These are phyloP conservation scores for Eimeria praecox DNA, from an alignment of 169 alveolate genomes.

Conservation along the genomic window DNA sequence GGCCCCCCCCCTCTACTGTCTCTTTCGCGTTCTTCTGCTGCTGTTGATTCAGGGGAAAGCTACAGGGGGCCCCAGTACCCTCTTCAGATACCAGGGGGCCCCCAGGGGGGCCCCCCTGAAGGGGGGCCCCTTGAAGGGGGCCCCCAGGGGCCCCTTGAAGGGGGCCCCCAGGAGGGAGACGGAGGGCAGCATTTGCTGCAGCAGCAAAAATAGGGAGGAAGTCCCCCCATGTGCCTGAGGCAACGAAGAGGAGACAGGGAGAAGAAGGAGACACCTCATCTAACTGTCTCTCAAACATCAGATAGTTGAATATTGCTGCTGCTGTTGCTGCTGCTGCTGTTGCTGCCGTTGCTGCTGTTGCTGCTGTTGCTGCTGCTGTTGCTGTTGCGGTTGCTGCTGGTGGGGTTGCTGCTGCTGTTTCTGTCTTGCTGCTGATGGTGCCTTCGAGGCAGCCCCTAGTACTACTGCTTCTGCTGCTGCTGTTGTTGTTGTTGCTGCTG, in stretches of 20 bases:
- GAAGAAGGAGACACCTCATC: background rate
- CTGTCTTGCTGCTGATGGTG: no score
- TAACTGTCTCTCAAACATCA: background rate
- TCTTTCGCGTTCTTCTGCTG: background rate
- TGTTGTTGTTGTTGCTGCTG: background rate
- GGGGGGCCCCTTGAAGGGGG: background rate
- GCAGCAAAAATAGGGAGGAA: conserved; percentile 3
- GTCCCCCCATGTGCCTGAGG: conserved; percentile 18
- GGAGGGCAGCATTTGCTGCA: conserved; percentile 23
- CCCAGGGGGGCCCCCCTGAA: no score
- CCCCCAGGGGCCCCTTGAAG: background rate
- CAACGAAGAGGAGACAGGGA: background rate
- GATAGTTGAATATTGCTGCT: background rate
- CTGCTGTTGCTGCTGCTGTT: background rate
- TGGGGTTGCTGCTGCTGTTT: no score
- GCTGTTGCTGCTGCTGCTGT: background rate
- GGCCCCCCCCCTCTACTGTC: background rate
- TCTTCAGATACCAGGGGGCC: background rate
- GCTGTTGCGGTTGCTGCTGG: background rate
- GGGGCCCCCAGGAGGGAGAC: background rate
- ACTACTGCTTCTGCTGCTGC: background rate
- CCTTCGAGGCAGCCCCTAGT: background rate
- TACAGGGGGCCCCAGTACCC: background rate
- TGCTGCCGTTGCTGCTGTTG: background rate
- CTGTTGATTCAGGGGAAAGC: no score